A percentile compares a stretch with the other conserved stretches of the same genome.
These are phyloP conservation scores for Mimosa pudica DNA, from an alignment of 306 rosid genomes.

Conservation along the genomic window DNA sequence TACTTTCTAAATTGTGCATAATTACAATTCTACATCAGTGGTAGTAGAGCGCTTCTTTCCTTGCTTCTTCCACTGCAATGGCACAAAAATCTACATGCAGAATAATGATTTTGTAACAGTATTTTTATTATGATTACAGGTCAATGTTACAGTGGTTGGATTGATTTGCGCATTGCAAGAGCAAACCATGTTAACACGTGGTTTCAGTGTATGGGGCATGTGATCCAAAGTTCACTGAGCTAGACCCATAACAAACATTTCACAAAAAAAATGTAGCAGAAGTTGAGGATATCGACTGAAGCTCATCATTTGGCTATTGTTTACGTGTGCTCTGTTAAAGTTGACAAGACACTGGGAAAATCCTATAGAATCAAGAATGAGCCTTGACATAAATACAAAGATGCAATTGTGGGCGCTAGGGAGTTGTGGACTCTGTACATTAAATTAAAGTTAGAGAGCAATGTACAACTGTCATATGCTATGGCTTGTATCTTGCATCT, in stretches of 20 bases:
- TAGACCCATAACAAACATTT: not conserved
- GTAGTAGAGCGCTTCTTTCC: no score
- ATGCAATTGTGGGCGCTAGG: not conserved
- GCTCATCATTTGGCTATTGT: not conserved
- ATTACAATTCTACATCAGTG: no score
- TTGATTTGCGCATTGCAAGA: not conserved
- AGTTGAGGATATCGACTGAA: not conserved
- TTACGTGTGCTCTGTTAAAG: not conserved
- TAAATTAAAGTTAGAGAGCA: no score
- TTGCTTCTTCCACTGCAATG: no score
- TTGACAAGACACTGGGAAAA: no score
- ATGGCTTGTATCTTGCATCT: no score
- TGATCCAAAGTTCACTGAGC: not conserved
- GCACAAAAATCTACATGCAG: no score
- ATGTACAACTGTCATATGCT: no score
- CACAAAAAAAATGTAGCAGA: not conserved
- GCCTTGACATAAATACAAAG: not conserved
- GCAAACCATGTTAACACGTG: not conserved
- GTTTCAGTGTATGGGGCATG: not conserved
- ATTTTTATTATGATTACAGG: no score
- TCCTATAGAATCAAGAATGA: not conserved
- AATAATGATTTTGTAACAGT: no score
- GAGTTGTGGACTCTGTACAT: no score
- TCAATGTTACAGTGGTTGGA: not conserved
- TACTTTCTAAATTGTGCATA: no score